Percentiles rank a stretch among this genome's conserved stretches.
phyloP scores from a whole-genome alignment of 2,329 filamentous ascomycete genomes.

The Epichloe uncinata region DNA sequence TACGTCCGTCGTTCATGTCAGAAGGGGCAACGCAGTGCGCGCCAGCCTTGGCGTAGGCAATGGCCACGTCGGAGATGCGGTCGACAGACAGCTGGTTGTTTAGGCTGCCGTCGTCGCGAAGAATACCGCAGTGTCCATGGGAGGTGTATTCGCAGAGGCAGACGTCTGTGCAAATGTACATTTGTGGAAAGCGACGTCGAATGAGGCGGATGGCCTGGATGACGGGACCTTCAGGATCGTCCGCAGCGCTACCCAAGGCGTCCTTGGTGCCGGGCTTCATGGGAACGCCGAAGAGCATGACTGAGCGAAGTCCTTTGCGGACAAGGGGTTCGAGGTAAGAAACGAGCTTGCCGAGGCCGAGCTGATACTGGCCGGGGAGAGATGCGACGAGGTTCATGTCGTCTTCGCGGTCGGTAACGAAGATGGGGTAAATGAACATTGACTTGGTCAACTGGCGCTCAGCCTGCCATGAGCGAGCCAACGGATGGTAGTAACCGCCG shows the following conservation, averaged over 20 bases:
- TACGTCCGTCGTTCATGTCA: slow-evolving; percentile 97
- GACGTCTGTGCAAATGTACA: slow-evolving; percentile 87
- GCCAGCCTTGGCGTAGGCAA: slow-evolving; percentile 89
- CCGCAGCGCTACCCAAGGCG: slow-evolving; percentile 77
- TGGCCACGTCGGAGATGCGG: slow-evolving; percentile 91
- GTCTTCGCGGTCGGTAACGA: slow-evolving; percentile 87
- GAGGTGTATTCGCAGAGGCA: slow-evolving; percentile 98
- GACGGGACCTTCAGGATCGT: slow-evolving; percentile 86
- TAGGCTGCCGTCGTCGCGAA: slow-evolving; percentile 80
- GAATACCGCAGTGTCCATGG: slow-evolving; percentile 93
- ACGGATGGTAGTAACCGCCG: slow-evolving; percentile 68
- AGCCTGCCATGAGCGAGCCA: slow-evolving; percentile 70
- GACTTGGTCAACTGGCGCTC: slow-evolving; percentile 84
- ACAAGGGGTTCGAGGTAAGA: slow-evolving; percentile 78
- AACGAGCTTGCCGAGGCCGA: slow-evolving; percentile 74
- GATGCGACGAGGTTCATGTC: slow-evolving; percentile 86
- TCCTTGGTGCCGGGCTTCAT: slow-evolving; percentile 73
- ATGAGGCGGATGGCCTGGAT: slow-evolving; percentile 77
- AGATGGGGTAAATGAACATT: slow-evolving; percentile 97
- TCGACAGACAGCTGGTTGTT: slow-evolving; percentile 93
- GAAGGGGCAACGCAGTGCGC: slow-evolving; percentile 95
- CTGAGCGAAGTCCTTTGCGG: slow-evolving; percentile 77
- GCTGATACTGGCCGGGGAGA: slow-evolving; percentile 78
- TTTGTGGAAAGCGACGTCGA: slow-evolving; percentile 69
- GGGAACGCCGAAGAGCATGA: slow-evolving; percentile 93